These are phyloP conservation scores for Microglena sp. DNA, from an alignment of 139 green algal species.

Conservation along the genomic window DNA sequence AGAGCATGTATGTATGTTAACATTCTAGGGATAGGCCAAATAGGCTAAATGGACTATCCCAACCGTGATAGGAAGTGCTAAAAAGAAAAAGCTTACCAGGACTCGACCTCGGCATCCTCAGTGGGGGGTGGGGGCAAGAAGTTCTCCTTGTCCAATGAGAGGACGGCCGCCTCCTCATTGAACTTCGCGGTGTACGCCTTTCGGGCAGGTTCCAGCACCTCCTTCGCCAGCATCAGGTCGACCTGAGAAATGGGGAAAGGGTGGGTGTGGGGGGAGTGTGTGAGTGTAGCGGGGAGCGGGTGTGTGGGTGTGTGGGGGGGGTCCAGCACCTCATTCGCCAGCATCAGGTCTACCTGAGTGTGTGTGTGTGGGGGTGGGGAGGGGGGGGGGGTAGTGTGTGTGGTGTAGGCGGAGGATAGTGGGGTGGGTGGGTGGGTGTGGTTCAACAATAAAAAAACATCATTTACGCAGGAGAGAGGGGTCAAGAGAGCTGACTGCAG, in stretches of 20 bases:
- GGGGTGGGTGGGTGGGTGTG: too few relatives aligned
- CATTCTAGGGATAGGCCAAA: background rate
- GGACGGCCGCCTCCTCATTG: constrained; percentile 32
- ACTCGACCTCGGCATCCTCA: constrained; percentile 1
- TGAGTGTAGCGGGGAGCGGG: too few relatives aligned
- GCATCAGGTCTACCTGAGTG: background rate
- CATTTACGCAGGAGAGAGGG: too few relatives aligned
- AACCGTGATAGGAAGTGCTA: background rate
- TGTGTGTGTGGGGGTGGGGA: too few relatives aligned
- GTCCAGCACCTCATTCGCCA: background rate
- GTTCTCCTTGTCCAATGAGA: constrained; percentile 55
- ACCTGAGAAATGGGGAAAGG: too few relatives aligned
- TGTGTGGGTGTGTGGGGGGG: too few relatives aligned
- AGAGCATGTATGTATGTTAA: background rate
- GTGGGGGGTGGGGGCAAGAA: constrained; percentile 58
- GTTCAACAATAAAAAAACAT: too few relatives aligned
- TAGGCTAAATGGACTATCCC: background rate
- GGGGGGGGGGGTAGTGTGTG: too few relatives aligned
- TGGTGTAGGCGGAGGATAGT: too few relatives aligned
- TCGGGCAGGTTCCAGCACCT: constrained; percentile 39
- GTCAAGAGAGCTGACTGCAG: too few relatives aligned
- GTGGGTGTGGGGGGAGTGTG: too few relatives aligned
- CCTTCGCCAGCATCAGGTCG: constrained; percentile 59
- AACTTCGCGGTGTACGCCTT: constrained; percentile 41
- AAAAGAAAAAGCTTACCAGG: background rate